These are phyloP conservation scores for Ricinus communis DNA, from an alignment of 345 rosid genomes.

Conservation along the genomic window DNA sequence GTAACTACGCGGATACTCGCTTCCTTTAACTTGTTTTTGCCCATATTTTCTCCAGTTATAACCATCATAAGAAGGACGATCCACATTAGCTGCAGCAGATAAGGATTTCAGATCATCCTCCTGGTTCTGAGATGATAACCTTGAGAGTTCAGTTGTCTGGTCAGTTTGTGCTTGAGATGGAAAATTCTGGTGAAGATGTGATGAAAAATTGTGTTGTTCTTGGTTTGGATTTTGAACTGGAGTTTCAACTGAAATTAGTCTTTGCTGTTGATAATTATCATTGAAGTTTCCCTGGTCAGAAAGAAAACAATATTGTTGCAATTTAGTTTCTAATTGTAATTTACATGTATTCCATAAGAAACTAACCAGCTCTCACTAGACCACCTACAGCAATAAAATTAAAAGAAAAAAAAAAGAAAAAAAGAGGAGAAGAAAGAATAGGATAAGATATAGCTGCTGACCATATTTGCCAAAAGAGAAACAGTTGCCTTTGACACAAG, in stretches of 20 bases:
- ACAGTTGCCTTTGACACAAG: slow-evolving; percentile 78
- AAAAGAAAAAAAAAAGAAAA: no score
- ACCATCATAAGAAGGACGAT: slow-evolving; percentile 80
- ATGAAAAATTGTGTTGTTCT: slow-evolving; percentile 35
- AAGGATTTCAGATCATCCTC: slow-evolving; percentile 47
- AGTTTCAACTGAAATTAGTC: slow-evolving; percentile 31
- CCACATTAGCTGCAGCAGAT: slow-evolving; percentile 27
- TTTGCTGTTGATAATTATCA: slow-evolving; percentile 29
- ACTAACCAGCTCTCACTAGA: no score
- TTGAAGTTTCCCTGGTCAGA: slow-evolving; percentile 53
- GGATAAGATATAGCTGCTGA: slow-evolving; percentile 30
- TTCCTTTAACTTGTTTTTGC: slow-evolving; percentile 97
- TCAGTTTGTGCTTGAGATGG: slow-evolving; percentile 31
- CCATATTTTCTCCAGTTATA: slow-evolving; percentile 99
- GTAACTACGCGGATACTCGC: slow-evolving; percentile 93
- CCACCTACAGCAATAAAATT: no score
- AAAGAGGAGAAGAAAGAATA: no score
- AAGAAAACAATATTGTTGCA: slow-evolving; percentile 7
- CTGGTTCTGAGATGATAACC: slow-evolving; percentile 28
- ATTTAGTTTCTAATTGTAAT: neutral
- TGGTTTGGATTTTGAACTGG: slow-evolving; percentile 31
- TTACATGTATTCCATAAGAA: no score
- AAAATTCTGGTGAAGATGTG: slow-evolving; percentile 29
- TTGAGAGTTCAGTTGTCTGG: slow-evolving; percentile 33
- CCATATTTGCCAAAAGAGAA: slow-evolving; percentile 81